phyloP scores from a whole-genome alignment of 192 early-diverging fungal species.

The Borealophlyctis nickersoniae region DNA sequence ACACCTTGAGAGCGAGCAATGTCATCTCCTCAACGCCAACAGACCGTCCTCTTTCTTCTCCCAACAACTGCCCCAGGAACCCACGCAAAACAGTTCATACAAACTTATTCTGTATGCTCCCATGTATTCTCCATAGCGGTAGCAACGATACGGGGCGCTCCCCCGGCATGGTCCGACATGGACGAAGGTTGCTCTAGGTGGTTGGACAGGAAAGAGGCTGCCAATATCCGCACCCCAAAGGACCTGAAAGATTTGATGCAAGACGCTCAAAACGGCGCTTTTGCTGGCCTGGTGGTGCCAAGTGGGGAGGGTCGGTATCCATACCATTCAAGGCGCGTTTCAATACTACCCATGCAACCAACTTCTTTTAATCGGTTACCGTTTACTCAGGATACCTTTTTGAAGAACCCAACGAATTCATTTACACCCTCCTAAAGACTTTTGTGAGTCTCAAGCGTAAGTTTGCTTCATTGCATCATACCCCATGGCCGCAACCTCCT shows the following conservation, averaged over 20 bases:
- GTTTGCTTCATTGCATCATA: neutral
- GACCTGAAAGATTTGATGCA: neutral
- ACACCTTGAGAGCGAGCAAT: too few species aligned
- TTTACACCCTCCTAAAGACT: neutral
- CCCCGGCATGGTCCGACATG: neutral
- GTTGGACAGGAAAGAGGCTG: neutral
- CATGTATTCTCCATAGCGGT: neutral
- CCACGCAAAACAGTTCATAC: neutral
- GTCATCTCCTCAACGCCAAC: too few species aligned
- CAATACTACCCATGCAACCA: neutral
- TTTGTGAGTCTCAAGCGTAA: neutral
- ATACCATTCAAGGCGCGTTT: neutral
- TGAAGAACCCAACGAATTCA: neutral
- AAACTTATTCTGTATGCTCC: neutral
- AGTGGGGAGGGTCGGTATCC: neutral
- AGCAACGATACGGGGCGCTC: neutral
- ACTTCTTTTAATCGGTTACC: neutral
- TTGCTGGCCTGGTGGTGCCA: constrained; percentile 3
- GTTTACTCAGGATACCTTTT: neutral
- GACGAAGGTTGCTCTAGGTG: neutral
- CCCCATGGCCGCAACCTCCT: too few species aligned
- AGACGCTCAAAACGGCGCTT: neutral
- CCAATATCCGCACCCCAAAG: neutral
- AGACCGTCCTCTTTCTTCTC: constrained; percentile 2
- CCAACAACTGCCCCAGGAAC: neutral